A percentile compares a stretch with the other conserved stretches of the same genome.
Evolutionary conservation across 2,329 filamentous ascomycete species (phyloP).

Genomic region (Gyromitra esculenta): DNA sequence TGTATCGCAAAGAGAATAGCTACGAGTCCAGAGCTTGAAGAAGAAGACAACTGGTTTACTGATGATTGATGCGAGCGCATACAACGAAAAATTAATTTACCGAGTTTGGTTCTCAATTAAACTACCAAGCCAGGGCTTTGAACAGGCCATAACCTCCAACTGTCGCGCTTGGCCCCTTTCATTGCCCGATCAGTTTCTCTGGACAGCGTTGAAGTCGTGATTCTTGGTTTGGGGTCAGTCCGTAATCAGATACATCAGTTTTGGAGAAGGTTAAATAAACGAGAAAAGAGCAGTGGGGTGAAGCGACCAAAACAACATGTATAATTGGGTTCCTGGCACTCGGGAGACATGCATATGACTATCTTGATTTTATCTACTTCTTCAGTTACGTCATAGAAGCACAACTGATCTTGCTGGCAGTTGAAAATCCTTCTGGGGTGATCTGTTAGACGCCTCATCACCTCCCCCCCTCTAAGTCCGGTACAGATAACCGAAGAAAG

Average conservation of each 20-base stretch:
- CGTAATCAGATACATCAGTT: neutral
- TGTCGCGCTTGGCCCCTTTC: neutral
- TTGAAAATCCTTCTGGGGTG: neutral
- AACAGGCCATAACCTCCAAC: neutral
- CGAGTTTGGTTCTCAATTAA: neutral
- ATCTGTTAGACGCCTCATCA: neutral
- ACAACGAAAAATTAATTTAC: neutral
- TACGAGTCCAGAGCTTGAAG: neutral
- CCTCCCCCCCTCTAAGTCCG: neutral
- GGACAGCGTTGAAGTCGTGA: neutral
- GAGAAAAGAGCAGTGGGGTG: neutral
- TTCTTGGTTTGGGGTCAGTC: neutral
- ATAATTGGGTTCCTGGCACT: no score
- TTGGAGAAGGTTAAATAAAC: neutral
- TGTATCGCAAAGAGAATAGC: neutral
- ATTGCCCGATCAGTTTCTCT: neutral
- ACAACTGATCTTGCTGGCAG: neutral
- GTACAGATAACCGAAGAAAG: no score
- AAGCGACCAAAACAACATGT: no score
- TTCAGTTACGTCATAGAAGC: no score
- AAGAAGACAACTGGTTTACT: neutral
- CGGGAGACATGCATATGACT: no score
- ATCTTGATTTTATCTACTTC: no score
- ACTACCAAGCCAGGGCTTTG: neutral
- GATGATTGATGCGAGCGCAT: neutral